Evolutionary conservation across 257 asterid species (phyloP).

Genomic region (Lithospermum erythrorhizon): DNA sequence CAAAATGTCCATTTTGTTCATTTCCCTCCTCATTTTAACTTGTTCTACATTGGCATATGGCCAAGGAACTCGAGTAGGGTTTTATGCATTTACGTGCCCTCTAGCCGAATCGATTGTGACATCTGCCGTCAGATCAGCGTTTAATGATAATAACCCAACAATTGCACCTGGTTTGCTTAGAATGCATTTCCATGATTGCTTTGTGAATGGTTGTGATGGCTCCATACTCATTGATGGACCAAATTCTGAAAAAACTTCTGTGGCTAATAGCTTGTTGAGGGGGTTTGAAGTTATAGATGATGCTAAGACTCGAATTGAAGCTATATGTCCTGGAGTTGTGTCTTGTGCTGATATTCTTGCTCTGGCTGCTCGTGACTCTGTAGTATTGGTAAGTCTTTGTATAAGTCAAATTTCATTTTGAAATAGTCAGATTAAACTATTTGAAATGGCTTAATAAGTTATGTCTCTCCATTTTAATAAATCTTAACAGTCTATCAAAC

Average conservation of each 20-base stretch:
- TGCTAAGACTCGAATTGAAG: conserved; percentile 60
- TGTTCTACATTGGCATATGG: conserved; percentile 23
- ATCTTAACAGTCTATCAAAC: no score
- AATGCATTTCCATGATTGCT: conserved; percentile 84
- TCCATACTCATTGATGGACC: conserved; percentile 58
- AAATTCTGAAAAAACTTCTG: conserved; percentile 39
- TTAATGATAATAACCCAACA: conserved; percentile 25
- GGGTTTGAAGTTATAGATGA: conserved; percentile 64
- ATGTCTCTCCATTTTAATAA: no score
- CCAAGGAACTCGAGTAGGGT: conserved; percentile 67
- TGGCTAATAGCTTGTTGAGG: conserved; percentile 31
- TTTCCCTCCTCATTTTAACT: neutral
- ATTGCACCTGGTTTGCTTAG: conserved; percentile 63
- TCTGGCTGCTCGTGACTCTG: conserved; percentile 81
- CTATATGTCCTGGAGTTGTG: conserved; percentile 52
- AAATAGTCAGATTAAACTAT: no score
- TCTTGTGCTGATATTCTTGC: conserved; percentile 94
- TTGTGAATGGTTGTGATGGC: conserved; percentile 74
- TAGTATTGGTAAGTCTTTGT: conserved; percentile 27
- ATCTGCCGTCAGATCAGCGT: conserved; percentile 37
- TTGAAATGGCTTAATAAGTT: no score
- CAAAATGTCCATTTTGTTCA: neutral
- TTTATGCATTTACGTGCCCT: conserved; percentile 53
- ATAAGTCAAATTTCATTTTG: no score
- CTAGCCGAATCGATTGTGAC: conserved; percentile 47